Percentiles rank a stretch among this genome's conserved stretches.
Conservation (phyloP, 768 basidiomycete genomes). For the Serendipita sp. region DNA sequence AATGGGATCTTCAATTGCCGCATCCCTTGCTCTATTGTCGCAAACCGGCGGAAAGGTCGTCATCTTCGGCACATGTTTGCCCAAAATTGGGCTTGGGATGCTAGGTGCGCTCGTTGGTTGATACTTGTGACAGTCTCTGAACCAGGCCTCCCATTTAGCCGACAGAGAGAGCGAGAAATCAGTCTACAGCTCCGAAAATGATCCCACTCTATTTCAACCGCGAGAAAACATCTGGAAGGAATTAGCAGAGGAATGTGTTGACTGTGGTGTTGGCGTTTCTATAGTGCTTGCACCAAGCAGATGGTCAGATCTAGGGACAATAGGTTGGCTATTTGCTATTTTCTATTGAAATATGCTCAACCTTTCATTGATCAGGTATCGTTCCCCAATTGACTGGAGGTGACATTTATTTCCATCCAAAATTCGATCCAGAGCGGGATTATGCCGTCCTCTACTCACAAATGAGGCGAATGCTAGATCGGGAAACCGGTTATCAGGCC, state of each 20-base stretch:
- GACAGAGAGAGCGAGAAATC: conserved; percentile 40
- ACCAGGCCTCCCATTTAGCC: conserved; percentile 15
- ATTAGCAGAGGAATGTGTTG: conserved; percentile 74
- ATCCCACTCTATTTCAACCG: conserved; percentile 60
- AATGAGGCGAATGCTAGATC: conserved; percentile 44
- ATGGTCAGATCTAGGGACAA: conserved; percentile 73
- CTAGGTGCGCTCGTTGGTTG: conserved; percentile 18
- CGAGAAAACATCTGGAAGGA: conserved; percentile 67
- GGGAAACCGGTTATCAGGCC: conserved; percentile 67
- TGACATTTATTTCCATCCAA: conserved; percentile 79
- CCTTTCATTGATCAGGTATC: conserved; percentile 26
- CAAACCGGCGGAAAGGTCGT: conserved; percentile 65
- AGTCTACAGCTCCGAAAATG: conserved; percentile 72
- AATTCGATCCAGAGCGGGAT: conserved; percentile 63
- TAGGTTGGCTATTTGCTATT: conserved; percentile 33
- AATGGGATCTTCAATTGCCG: conserved; percentile 61
- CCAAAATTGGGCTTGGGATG: conserved; percentile 56
- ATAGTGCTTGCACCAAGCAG: conserved; percentile 69
- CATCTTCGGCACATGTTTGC: conserved; percentile 51
- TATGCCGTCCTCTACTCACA: conserved; percentile 53
- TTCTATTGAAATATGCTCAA: conserved; percentile 3
- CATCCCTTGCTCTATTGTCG: conserved; percentile 50
- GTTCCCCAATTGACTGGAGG: conserved; percentile 70
- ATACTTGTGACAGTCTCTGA: not conserved
- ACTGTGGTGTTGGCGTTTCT: conserved; percentile 79